Conservation (phyloP, 371 early-diverging fungal genomes). For the Mucor piriformis region DNA sequence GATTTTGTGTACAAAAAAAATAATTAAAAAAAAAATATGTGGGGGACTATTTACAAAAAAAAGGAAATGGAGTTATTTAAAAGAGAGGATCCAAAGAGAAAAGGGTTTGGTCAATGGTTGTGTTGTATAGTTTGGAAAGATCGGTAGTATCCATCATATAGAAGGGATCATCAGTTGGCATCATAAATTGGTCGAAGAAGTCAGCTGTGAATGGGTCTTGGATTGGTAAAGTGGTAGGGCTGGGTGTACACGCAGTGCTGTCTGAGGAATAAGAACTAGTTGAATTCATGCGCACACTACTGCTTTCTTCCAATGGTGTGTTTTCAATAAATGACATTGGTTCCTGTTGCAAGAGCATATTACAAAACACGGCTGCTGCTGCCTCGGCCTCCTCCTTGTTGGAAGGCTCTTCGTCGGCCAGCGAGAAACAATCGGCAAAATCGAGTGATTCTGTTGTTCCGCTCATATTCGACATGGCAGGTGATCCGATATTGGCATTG, state of each 20-base stretch:
- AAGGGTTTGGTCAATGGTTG: conserved; percentile 19
- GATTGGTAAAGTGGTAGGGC: conserved; percentile 25
- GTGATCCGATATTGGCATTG: conserved; percentile 9
- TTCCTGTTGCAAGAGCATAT: conserved; percentile 25
- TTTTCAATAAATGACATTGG: conserved; percentile 5
- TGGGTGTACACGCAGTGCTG: conserved; percentile 36
- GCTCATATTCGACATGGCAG: conserved; percentile 30
- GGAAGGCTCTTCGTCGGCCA: conserved; percentile 38
- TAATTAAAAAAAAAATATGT: neutral
- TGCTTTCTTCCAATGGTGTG: neutral
- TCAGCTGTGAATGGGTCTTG: conserved; percentile 24
- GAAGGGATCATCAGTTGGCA: conserved; percentile 34
- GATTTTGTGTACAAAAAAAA: conserved; percentile 1
- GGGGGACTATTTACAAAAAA: conserved; percentile 8
- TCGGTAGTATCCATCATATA: conserved; percentile 22
- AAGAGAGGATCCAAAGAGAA: conserved; percentile 34
- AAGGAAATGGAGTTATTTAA: conserved; percentile 6
- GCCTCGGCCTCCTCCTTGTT: conserved; percentile 9
- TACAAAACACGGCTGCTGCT: conserved; percentile 26
- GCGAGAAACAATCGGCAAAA: conserved; percentile 54
- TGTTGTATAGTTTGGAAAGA: conserved; percentile 25
- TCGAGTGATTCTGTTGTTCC: conserved; percentile 44
- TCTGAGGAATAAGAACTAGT: conserved; percentile 21
- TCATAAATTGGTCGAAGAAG: conserved; percentile 42
- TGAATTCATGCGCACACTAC: conserved; percentile 7